A percentile compares a stretch with the other conserved stretches of the same genome.
phyloP scores from a whole-genome alignment of 805 yeast species.

The Kazachstania martiniae region DNA sequence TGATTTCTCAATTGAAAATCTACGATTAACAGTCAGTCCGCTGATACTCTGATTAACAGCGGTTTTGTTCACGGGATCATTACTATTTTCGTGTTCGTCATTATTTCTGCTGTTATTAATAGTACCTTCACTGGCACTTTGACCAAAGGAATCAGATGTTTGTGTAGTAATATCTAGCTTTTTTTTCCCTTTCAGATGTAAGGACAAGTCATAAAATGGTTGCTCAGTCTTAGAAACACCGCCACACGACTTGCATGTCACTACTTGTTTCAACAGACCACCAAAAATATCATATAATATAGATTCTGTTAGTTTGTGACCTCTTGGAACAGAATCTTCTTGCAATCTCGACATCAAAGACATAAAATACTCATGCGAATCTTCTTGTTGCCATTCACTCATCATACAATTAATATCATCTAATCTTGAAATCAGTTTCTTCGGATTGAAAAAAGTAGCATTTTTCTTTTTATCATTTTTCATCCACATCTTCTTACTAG shows the following conservation, averaged over 20 bases:
- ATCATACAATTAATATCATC: conserved; percentile 90
- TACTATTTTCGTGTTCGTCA: background rate
- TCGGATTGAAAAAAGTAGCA: conserved; percentile 55
- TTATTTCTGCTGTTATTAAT: background rate
- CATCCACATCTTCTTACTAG: conserved; percentile 60
- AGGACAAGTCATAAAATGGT: conserved; percentile 85
- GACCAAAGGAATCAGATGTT: conserved; percentile 3
- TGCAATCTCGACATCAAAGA: conserved; percentile 77
- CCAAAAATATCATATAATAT: conserved; percentile 91
- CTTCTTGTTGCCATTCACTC: conserved; percentile 97
- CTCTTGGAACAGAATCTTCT: conserved; percentile 87
- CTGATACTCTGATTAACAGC: background rate
- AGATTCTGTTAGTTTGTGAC: conserved; percentile 70
- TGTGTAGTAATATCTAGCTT: conserved; percentile 17
- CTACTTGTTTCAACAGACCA: conserved; percentile 75
- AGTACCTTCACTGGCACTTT: background rate
- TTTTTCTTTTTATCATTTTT: conserved; percentile 30
- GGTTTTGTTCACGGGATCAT: background rate
- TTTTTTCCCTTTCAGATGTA: conserved; percentile 53
- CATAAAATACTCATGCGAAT: conserved; percentile 95
- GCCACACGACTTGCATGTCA: conserved; percentile 75
- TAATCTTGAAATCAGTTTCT: conserved; percentile 54
- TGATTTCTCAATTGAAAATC: conserved; percentile 64
- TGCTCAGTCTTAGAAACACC: conserved; percentile 79
- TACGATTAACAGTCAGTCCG: conserved; percentile 13